Conservation (phyloP, 2,329 filamentous ascomycete genomes). For the Monosporascus sp. region DNA sequence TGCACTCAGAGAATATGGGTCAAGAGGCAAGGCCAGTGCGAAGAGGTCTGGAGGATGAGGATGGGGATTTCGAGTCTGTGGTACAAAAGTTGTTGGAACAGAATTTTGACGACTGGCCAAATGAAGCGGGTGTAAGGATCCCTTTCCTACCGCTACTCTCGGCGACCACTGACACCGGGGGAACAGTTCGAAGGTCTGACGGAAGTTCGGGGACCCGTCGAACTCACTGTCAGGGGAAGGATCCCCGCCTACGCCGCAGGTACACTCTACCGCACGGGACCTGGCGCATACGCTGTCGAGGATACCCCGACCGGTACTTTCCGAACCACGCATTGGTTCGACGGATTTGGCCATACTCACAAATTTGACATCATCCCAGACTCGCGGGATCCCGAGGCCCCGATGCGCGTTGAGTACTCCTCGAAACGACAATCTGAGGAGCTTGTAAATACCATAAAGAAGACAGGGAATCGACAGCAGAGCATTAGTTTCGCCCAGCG, state of each 20-base stretch:
- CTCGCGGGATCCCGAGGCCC: conserved; percentile 11
- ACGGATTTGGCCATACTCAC: conserved; percentile 67
- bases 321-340: conserved; percentile 72
- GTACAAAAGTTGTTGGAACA: conserved; percentile 11
- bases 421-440: conserved; percentile 65
- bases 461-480: conserved; percentile 47
- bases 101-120: conserved; percentile 42
- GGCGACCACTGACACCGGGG: conserved; percentile 4
- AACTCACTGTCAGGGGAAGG: conserved; percentile 56
- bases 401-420: conserved; percentile 57
- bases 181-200: conserved; percentile 61
- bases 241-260: conserved; percentile 71
- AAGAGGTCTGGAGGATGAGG: conserved; percentile 10
- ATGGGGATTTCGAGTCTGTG: conserved; percentile 15
- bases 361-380: conserved; percentile 61
- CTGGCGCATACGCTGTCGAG: conserved; percentile 59
- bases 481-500: conserved; percentile 64
- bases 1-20: neutral
- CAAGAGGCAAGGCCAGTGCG: neutral
- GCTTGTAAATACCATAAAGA: conserved; percentile 55
- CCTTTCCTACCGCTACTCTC: neutral
- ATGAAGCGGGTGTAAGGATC: conserved; percentile 41
- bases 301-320: conserved; percentile 54
- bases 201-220: conserved; percentile 60
- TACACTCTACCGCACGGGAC: conserved; percentile 68